Conservation (phyloP, 2,329 filamentous ascomycete genomes). For the Beauveria pseudobassiana region DNA sequence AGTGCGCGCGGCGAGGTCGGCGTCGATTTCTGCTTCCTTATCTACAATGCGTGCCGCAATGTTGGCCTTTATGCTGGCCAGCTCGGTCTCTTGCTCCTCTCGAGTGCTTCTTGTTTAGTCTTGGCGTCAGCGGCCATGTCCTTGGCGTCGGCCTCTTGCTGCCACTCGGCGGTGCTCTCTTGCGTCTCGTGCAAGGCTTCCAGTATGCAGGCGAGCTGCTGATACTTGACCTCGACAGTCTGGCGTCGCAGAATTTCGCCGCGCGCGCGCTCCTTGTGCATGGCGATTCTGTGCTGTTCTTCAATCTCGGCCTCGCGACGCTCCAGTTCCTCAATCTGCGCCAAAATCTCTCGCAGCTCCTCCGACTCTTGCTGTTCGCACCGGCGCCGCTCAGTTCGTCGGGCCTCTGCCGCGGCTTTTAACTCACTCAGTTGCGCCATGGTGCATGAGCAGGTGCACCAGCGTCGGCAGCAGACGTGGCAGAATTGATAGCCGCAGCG, state of each 20-base stretch:
- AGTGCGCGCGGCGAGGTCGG: slow-evolving; percentile 35
- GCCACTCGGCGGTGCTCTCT: slow-evolving; percentile 26
- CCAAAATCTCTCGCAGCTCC: slow-evolving; percentile 32
- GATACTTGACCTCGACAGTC: slow-evolving; percentile 32
- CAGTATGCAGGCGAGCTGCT: slow-evolving; percentile 28
- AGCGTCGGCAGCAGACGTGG: slow-evolving; percentile 66
- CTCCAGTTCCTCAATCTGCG: slow-evolving; percentile 42
- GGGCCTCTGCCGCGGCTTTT: slow-evolving; percentile 29
- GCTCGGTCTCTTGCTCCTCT: slow-evolving; percentile 26
- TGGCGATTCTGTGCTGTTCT: slow-evolving; percentile 31
- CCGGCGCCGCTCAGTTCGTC: slow-evolving; percentile 26
- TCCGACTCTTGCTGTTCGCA: slow-evolving; percentile 28
- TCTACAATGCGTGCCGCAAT: slow-evolving; percentile 24
- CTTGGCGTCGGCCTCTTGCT: slow-evolving; percentile 30
- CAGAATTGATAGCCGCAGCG: slow-evolving; percentile 77
- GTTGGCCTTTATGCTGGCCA: slow-evolving; percentile 20
- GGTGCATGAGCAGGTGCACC: slow-evolving; percentile 65
- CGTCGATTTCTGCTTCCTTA: slow-evolving; percentile 27
- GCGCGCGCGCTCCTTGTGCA: slow-evolving; percentile 30
- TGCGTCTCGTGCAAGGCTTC: slow-evolving; percentile 36
- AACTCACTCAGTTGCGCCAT: slow-evolving; percentile 35
- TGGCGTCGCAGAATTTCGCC: slow-evolving; percentile 33
- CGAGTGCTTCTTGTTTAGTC: slow-evolving; percentile 22
- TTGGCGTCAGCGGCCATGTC: slow-evolving; percentile 19
- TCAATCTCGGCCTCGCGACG: slow-evolving; percentile 35